Evolutionary conservation across 1,139 yeast genomes (phyloP), one percentile per base, ranked within the genome.

Genomic region (Eremothecium gossypii): DNA sequence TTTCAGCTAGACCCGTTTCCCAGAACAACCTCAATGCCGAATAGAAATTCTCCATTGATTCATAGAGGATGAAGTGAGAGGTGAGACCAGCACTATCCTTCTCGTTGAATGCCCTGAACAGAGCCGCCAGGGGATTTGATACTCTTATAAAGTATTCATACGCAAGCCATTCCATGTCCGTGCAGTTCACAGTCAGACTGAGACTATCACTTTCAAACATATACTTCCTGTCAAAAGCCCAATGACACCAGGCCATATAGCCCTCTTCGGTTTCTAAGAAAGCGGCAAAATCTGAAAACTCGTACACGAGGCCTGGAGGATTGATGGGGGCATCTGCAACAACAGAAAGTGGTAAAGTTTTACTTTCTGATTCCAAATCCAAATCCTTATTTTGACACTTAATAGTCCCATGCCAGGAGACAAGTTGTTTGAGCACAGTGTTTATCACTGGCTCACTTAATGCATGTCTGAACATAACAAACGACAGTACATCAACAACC

Each of bases 391-490:
- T 5, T 29, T n/a, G 31, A 12, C 31, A 29, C n/a, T 12, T 3
- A 6, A 14, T 32, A 11, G 17, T 20, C 5, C 20, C 35, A 11
- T 13, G 35, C 20, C 13, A 32, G 17, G 20, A 11, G 5, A 32
- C 35, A 3, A 23, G 4, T 14, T 10, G n/a, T 4, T 27, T 3
- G 14, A 34, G 20, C 4, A 34, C 14, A 10, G n/a, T n/a, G 3
- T n/a, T 9, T 4, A 34, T n/a, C 29, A 20, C 5, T 4, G 29
- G 37, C 29, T 34, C 37, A 4, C n/a, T 23, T 4, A 23, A 9
- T 23, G 37, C 37, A 34, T 34, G 37, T 10, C 29, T n/a, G 14
- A 23, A 34, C 29, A 34, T 34, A 10, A 34, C 12, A 23, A 34
- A 34, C 27, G 37, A 3, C n/a, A 34, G n/a, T 9, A 23, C 29